phyloP scores from a whole-genome alignment of 495 filamentous ascomycete species.

The Haplographium delicatum region DNA sequence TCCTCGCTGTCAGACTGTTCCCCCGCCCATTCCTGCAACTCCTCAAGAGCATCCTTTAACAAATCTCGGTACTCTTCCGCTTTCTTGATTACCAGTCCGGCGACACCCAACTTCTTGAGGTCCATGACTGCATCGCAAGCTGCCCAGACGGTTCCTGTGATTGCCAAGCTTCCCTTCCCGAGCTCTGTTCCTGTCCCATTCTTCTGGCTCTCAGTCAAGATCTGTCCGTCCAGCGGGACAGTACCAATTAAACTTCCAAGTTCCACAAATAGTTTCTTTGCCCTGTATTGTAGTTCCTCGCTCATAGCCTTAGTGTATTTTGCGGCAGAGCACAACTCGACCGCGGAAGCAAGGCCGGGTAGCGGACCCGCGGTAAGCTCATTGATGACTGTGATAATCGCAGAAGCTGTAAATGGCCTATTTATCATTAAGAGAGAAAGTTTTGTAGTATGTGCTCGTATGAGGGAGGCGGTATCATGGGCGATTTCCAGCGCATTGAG shows the following conservation, averaged over 20 bases:
- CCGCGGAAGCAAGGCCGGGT: constrained; percentile 63
- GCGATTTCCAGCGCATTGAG: constrained; percentile 56
- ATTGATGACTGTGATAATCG: constrained; percentile 59
- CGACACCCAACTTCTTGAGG: constrained; percentile 58
- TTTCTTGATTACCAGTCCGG: constrained; percentile 53
- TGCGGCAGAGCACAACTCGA: constrained; percentile 53
- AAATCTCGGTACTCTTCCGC: constrained; percentile 64
- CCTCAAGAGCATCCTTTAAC: constrained; percentile 72
- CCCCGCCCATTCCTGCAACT: constrained; percentile 83
- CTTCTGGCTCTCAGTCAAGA: constrained; percentile 37
- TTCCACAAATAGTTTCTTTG: constrained; percentile 41
- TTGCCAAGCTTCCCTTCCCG: constrained; percentile 48
- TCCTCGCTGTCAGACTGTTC: constrained; percentile 50
- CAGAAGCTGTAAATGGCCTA: constrained; percentile 75
- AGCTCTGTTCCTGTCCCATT: constrained; percentile 32
- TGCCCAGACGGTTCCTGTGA: constrained; percentile 60
- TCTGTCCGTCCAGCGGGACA: constrained; percentile 43
- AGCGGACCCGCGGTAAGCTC: constrained; percentile 61
- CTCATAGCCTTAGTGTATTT: constrained; percentile 55
- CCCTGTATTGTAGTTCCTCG: constrained; percentile 45
- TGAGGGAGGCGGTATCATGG: constrained; percentile 55
- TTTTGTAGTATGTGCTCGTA: constrained; percentile 80
- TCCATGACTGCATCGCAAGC: constrained; percentile 66
- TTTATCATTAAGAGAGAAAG: constrained; percentile 80
- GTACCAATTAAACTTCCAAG: constrained; percentile 35